phyloP scores from a whole-genome alignment of 257 asterid genomes.

The Agastache rugosa region DNA sequence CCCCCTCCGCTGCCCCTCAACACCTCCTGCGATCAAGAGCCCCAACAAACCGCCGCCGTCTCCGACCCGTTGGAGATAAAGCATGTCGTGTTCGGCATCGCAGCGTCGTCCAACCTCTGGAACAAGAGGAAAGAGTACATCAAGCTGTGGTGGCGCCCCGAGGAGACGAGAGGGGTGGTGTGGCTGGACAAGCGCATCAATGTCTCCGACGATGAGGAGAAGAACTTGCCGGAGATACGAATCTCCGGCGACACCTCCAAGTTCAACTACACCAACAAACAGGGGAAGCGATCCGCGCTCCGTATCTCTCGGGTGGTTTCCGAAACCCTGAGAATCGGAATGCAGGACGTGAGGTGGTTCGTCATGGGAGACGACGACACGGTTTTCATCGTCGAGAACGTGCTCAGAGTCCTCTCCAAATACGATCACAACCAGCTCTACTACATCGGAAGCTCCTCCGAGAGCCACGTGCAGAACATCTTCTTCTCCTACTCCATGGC shows the following conservation, averaged over 20 bases:
- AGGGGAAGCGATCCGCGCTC: constrained; percentile 70
- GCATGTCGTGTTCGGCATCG: constrained; percentile 70
- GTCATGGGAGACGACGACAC: constrained; percentile 96
- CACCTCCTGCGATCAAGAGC: constrained; percentile 4
- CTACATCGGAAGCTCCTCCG: constrained; percentile 81
- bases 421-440: constrained; percentile 73
- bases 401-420: constrained; percentile 63
- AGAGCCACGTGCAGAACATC: constrained; percentile 81
- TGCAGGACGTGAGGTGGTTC: constrained; percentile 75
- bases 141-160: constrained; percentile 76
- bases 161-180: constrained; percentile 70
- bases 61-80: constrained; percentile 43
- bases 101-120: constrained; percentile 75
- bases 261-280: constrained; percentile 60
- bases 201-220: constrained; percentile 47
- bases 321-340: constrained; percentile 70
- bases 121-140: constrained; percentile 62
- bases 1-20: background rate
- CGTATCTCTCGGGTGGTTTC: constrained; percentile 81
- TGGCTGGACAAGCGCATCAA: constrained; percentile 57
- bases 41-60: background rate
- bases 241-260: constrained; percentile 60
- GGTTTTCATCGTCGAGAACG: constrained; percentile 71
- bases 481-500: constrained; percentile 82
- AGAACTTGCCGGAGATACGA: constrained; percentile 52